Evolutionary conservation across 225 moss, liverwort and hornwort species (phyloP).

Genomic region (Takakia lepidozioides): DNA sequence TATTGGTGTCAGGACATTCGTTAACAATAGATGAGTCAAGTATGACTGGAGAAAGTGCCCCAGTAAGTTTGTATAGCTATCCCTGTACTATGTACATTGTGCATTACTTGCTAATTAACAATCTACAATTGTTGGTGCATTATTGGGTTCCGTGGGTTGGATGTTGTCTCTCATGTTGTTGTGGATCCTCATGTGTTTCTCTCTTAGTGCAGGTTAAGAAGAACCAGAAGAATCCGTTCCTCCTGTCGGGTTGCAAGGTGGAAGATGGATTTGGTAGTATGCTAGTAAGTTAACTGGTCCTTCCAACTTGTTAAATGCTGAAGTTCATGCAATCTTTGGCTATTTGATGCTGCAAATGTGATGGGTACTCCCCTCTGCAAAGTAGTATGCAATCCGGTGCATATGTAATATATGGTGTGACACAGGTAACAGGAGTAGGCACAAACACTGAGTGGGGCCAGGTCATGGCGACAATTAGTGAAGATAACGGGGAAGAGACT

Average conservation of each 20-base stretch:
- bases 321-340: too few relatives aligned
- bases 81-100: too few relatives aligned
- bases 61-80: constrained; percentile 45
- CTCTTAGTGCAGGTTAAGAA: constrained; percentile 39
- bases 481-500: constrained; percentile 96
- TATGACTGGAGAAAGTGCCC: constrained; percentile 99
- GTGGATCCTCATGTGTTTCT: too few relatives aligned
- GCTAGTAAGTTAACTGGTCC: constrained; percentile 65
- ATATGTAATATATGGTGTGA: too few relatives aligned
- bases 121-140: too few relatives aligned
- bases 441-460: constrained; percentile 87
- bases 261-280: constrained; percentile 80
- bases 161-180: too few relatives aligned
- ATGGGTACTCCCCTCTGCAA: too few relatives aligned
- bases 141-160: too few relatives aligned
- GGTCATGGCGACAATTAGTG: constrained; percentile 87
- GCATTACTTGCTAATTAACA: too few relatives aligned
- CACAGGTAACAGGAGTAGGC: constrained; percentile 85
- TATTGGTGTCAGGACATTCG: constrained; percentile 71
- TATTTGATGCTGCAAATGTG: too few relatives aligned
- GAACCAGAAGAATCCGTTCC: constrained; percentile 54
- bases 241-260: constrained; percentile 91
- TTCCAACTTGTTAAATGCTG: too few relatives aligned
- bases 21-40: constrained; percentile 83
- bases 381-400: too few relatives aligned